Evolutionary conservation across 768 basidiomycete species (phyloP), one percentile per base, ranked within the genome.

Genomic region (Xerocomellus amylosporus): DNA sequence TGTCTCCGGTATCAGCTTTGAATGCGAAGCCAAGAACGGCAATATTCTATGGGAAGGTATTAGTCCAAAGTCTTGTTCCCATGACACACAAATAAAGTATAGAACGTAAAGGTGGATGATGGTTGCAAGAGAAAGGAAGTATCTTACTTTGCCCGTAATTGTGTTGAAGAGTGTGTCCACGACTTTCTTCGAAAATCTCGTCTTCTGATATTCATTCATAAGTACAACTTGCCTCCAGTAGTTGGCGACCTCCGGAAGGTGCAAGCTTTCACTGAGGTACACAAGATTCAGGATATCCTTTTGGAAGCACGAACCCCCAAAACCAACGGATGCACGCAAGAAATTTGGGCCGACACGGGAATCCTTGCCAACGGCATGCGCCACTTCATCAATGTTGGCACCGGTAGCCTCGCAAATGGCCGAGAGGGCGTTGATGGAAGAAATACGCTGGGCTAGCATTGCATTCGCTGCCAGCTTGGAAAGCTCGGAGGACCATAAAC

Each of bases 261-360:
- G 93, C 51, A 93, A 75, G 58, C 89, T 93, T 76, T 98, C 95
- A 68, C 86, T 88, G 41, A 99, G 85, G 77, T 99, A 99, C 42
- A 98, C 97, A 58, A 99, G 80, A 78, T 99, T 99, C 67, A 99
- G 85, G 73, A 98, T 98, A 69, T 99, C 96, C 74, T 99, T 98
- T 77, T 98, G 96, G 90, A 99, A 99, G 77, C 96, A 99, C 13
- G 89, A 92, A 36, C 97, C 97, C 57, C 97, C 96, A 65, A 99
- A 99, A 20, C 97, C 96, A 64, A 97, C 94, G 46, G 87, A 90
- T 39, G 93, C 90, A 70, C 90, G 93, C 67, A 99, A 78, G 84
- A 99, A 99, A 72, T 90, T 96, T 63, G 93, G 83, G 4, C 97
- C 97, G 50, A 99, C 81, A 55, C 97, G 92, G 19, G 87, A 80